Percentiles rank a stretch among this genome's conserved stretches.
These are phyloP conservation scores for Flaveria floridana DNA, from an alignment of 140 eudicot genomes.

Conservation along the genomic window DNA sequence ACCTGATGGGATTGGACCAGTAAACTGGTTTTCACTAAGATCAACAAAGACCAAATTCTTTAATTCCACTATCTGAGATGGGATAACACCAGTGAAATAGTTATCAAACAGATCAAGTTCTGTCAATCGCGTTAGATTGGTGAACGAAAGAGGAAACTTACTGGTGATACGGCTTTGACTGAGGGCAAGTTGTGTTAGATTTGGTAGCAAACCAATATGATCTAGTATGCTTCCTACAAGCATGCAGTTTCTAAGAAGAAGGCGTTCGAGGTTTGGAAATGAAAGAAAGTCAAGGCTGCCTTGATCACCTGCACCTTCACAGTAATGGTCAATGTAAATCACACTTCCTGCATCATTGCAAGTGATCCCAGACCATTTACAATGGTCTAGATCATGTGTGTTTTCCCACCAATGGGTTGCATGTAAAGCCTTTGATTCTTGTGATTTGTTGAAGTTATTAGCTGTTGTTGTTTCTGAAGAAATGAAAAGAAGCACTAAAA, in stretches of 20 bases:
- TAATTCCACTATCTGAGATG: background rate
- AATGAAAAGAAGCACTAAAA: background rate
- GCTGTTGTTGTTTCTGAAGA: background rate
- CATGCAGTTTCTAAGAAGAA: background rate
- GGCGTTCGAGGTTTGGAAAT: constrained; percentile 4
- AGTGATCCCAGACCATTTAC: constrained; percentile 1
- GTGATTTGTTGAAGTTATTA: background rate
- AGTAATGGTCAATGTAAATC: background rate
- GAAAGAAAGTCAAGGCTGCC: constrained; percentile 16
- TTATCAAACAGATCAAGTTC: constrained; percentile 21
- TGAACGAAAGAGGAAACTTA: background rate
- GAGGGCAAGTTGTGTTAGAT: background rate
- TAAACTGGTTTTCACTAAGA: constrained; percentile 19
- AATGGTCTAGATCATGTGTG: background rate
- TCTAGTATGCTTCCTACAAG: constrained; percentile 19
- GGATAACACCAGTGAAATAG: constrained; percentile 4
- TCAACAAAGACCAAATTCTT: background rate
- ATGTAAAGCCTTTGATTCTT: constrained; percentile 13
- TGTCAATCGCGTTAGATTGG: constrained; percentile 24
- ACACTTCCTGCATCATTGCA: constrained; percentile 26
- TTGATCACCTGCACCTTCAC: background rate
- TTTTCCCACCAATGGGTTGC: constrained; percentile 22
- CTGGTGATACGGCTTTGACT: background rate
- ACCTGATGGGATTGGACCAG: background rate
- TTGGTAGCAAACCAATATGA: constrained; percentile 18